phyloP scores from a whole-genome alignment of 2,329 filamentous ascomycete genomes.

The Talaromyces sp. region DNA sequence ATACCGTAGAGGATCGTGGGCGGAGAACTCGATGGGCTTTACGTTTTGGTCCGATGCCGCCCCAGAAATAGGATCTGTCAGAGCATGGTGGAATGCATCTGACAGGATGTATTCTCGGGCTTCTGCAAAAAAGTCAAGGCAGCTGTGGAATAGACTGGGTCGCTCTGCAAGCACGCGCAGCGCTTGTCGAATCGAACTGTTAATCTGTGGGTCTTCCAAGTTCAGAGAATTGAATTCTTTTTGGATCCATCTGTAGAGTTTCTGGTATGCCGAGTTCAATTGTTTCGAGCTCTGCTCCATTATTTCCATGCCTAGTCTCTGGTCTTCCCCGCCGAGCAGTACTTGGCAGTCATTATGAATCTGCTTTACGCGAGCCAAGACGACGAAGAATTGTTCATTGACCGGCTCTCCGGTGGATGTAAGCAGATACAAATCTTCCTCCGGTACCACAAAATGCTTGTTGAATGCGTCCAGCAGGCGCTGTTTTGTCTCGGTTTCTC shows the following conservation, averaged over 20 bases:
- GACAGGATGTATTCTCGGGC: slow-evolving; percentile 80
- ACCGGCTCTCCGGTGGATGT: slow-evolving; percentile 77
- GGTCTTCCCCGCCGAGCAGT: slow-evolving; percentile 82
- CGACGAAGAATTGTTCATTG: slow-evolving; percentile 75
- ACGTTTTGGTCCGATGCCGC: slow-evolving; percentile 56
- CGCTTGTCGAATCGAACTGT: slow-evolving; percentile 73
- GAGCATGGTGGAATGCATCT: slow-evolving; percentile 79
- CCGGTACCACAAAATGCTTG: slow-evolving; percentile 76
- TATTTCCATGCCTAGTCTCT: slow-evolving; percentile 79
- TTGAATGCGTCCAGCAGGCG: slow-evolving; percentile 71
- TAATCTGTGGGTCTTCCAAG: slow-evolving; percentile 90
- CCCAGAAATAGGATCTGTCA: slow-evolving; percentile 65
- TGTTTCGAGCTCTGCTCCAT: slow-evolving; percentile 87
- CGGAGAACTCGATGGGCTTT: slow-evolving; percentile 90
- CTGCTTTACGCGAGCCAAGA: slow-evolving; percentile 73
- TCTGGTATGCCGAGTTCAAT: slow-evolving; percentile 86
- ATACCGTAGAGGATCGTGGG: slow-evolving; percentile 87
- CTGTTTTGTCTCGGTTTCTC: slow-evolving; percentile 73
- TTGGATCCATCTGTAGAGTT: slow-evolving; percentile 92
- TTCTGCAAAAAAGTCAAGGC: slow-evolving; percentile 87
- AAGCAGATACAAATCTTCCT: slow-evolving; percentile 69
- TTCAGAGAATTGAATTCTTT: slow-evolving; percentile 88
- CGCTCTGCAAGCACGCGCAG: slow-evolving; percentile 83
- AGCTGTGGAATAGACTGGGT: slow-evolving; percentile 86
- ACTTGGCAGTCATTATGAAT: slow-evolving; percentile 86